phyloP scores from a whole-genome alignment of 345 rosid species.

The Eucalyptus camaldulensis region DNA sequence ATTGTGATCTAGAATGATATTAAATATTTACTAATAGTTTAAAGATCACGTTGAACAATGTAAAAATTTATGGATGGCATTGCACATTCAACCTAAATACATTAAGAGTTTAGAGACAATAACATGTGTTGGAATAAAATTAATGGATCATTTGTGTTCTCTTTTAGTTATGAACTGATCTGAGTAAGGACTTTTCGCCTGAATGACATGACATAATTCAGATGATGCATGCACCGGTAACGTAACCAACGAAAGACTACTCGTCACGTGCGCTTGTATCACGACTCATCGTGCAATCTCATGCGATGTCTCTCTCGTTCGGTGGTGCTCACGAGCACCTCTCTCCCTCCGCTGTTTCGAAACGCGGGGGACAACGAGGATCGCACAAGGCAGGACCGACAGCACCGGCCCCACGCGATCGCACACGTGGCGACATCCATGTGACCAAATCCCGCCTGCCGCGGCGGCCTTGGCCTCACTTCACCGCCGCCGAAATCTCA shows the following conservation, averaged over 20 bases:
- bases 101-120: neutral
- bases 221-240: neutral
- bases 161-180: neutral
- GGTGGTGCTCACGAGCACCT: neutral
- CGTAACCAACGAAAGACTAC: neutral
- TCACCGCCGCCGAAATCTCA: neutral
- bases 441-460: neutral
- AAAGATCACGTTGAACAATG: rapidly evolving
- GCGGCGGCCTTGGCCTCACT: neutral
- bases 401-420: neutral
- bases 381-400: neutral
- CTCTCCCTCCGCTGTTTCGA: neutral
- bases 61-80: no score
- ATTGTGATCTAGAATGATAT: rapidly evolving
- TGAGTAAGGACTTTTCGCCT: neutral
- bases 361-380: neutral
- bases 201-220: neutral
- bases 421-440: neutral
- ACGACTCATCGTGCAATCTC: neutral
- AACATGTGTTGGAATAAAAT: no score
- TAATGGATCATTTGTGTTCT: neutral
- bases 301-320: neutral
- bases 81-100: rapidly evolving
- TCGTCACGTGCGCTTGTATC: neutral
- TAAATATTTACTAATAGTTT: no score